phyloP scores from a whole-genome alignment of 257 asterid genomes.

The Salvia hispanica region DNA sequence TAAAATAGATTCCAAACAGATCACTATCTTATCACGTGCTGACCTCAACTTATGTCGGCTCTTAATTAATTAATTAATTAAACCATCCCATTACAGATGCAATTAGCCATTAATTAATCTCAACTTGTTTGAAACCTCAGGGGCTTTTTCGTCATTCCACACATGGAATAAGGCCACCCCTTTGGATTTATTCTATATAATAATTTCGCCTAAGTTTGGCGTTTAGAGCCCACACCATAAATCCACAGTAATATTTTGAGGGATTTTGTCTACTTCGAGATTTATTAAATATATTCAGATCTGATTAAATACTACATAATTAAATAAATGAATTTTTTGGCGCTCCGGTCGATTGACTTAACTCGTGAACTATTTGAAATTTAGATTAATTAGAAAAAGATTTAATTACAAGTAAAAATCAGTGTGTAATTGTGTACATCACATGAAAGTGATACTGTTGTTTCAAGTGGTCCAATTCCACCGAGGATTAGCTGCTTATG shows the following conservation, averaged over 20 bases:
- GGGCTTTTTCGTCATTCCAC: constrained; percentile 22
- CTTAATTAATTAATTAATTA: constrained; percentile 31
- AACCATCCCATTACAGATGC: constrained; percentile 29
- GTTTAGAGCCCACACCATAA: constrained; percentile 1
- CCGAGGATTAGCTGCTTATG: constrained; percentile 40
- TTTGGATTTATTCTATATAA: background rate
- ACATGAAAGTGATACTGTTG: constrained; percentile 38
- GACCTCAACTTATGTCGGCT: constrained; percentile 49
- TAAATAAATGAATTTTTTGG: background rate
- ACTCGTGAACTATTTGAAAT: background rate
- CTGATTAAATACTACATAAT: background rate
- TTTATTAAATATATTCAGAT: background rate
- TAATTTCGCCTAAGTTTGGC: background rate
- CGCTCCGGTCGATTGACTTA: background rate
- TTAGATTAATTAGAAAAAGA: background rate
- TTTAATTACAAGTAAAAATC: background rate
- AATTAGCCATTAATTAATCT: constrained; percentile 40
- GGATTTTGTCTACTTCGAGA: background rate
- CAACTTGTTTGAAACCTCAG: constrained; percentile 32
- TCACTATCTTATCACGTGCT: constrained; percentile 54
- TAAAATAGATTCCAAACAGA: constrained; percentile 44
- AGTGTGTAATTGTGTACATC: constrained; percentile 38
- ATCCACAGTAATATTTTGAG: background rate
- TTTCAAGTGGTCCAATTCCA: constrained; percentile 47
- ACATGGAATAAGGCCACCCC: background rate